phyloP scores from a whole-genome alignment of 495 filamentous ascomycete species.

The Daldinia caldariorum region DNA sequence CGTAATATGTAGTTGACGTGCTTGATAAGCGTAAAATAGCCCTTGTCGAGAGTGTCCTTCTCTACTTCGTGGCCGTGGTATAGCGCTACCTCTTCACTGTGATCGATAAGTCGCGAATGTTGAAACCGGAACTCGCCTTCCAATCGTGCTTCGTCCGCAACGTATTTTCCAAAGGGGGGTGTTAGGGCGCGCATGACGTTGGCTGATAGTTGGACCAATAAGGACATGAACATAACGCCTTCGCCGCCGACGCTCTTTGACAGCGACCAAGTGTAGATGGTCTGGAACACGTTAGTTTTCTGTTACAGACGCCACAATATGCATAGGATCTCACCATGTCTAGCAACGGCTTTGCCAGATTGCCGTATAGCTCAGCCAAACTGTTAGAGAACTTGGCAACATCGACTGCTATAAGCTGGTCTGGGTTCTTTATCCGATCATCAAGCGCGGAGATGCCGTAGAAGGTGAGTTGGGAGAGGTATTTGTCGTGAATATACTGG shows the following conservation, averaged over 20 bases:
- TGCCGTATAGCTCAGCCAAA: conserved; percentile 93
- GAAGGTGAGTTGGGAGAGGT: conserved; percentile 95
- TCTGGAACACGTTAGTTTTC: conserved; percentile 48
- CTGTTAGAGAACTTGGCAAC: conserved; percentile 96
- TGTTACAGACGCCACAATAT: not conserved
- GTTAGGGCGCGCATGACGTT: conserved; percentile 93
- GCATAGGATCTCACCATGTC: conserved; percentile 73
- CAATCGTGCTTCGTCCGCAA: conserved; percentile 91
- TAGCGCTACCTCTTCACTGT: conserved; percentile 92
- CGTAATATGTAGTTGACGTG: conserved; percentile 96
- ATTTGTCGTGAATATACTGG: conserved; percentile 90
- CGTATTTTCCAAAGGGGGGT: conserved; percentile 98
- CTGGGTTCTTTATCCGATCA: conserved; percentile 97
- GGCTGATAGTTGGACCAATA: conserved; percentile 92
- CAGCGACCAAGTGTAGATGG: conserved; percentile 92
- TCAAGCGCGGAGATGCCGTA: conserved; percentile 95
- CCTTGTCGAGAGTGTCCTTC: conserved; percentile 96
- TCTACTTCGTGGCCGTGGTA: conserved; percentile 95
- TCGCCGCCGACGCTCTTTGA: conserved; percentile 94
- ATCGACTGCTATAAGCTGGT: conserved; percentile 96
- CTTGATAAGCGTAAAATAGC: conserved; percentile 98
- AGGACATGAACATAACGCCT: conserved; percentile 90
- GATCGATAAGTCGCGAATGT: conserved; percentile 92
- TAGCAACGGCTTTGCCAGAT: conserved; percentile 92
- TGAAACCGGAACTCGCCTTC: conserved; percentile 97